Evolutionary conservation across 495 filamentous ascomycete species (phyloP).

Genomic region (Aspergillus cavernicola): DNA sequence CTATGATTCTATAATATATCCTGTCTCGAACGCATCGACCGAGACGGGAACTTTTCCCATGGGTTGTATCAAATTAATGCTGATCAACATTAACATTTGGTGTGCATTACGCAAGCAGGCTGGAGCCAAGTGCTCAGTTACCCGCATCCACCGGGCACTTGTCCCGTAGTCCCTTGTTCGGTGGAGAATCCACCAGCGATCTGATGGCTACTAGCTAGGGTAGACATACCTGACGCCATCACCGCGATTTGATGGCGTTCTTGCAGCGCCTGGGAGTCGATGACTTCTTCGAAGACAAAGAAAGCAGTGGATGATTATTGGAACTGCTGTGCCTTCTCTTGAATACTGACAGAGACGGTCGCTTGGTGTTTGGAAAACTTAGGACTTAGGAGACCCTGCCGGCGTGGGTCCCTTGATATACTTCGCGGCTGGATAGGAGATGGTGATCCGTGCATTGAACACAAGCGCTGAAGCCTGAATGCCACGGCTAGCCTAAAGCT

Average conservation of each 20-base stretch:
- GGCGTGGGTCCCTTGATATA: too few species aligned
- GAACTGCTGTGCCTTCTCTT: too few species aligned
- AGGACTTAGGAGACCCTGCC: too few species aligned
- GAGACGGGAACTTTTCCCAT: too few species aligned
- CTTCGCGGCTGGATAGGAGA: not conserved
- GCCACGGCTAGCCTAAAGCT: not conserved
- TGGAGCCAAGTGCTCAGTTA: conserved; percentile 31
- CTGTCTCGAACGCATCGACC: too few species aligned
- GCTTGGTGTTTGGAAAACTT: too few species aligned
- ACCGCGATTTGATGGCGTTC: conserved; percentile 19
- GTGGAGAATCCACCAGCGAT: conserved; percentile 46
- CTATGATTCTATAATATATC: too few species aligned
- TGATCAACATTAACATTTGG: conserved; percentile 37
- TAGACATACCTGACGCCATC: conserved; percentile 40
- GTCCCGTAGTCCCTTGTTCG: conserved; percentile 40
- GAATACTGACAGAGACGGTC: too few species aligned
- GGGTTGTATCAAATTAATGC: conserved; percentile 16
- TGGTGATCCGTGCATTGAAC: not conserved
- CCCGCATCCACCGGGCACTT: conserved; percentile 38
- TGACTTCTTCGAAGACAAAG: too few species aligned
- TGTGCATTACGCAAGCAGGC: conserved; percentile 44
- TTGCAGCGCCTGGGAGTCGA: too few species aligned
- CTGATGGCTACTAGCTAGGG: conserved; percentile 23
- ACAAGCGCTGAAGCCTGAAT: too few species aligned
- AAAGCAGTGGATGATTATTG: too few species aligned